Percentiles rank a stretch among this genome's conserved stretches.
phyloP scores from a whole-genome alignment of 2,329 filamentous ascomycete genomes.

The Beauveria sp. region DNA sequence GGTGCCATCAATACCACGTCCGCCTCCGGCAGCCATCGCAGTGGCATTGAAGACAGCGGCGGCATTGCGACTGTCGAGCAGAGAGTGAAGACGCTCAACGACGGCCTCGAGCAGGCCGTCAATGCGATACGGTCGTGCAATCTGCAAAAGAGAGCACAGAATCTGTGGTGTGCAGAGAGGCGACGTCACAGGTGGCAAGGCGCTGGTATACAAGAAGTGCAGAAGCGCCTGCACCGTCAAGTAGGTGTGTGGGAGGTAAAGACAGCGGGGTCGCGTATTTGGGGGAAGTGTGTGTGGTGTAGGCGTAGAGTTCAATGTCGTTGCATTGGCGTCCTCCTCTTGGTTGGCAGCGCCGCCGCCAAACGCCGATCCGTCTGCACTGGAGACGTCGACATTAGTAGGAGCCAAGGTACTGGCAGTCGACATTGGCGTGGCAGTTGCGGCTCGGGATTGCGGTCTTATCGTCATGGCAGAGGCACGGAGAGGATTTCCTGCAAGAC shows the following conservation, averaged over 20 bases:
- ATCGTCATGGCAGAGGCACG: slow-evolving; percentile 82
- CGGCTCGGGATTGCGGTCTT: slow-evolving; percentile 55
- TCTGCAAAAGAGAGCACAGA: slow-evolving; percentile 86
- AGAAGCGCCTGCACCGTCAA: slow-evolving; percentile 84
- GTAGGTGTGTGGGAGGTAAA: slow-evolving; percentile 89
- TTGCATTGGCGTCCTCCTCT: slow-evolving; percentile 34
- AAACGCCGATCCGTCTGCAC: slow-evolving; percentile 24
- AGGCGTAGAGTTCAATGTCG: slow-evolving; percentile 44
- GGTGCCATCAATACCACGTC: slow-evolving; percentile 66
- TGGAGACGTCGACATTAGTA: slow-evolving; percentile 37
- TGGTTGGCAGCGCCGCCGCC: slow-evolving; percentile 27
- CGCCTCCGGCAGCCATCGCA: slow-evolving; percentile 93
- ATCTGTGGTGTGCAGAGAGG: slow-evolving; percentile 88
- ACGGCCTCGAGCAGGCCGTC: slow-evolving; percentile 89
- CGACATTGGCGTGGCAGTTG: slow-evolving; percentile 40
- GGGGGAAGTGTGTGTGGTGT: slow-evolving; percentile 51
- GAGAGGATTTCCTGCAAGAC: slow-evolving; percentile 46
- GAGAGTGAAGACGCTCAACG: slow-evolving; percentile 79
- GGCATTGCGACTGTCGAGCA: slow-evolving; percentile 87
- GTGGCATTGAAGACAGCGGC: slow-evolving; percentile 97
- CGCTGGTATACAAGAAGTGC: slow-evolving; percentile 89
- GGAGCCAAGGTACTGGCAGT: slow-evolving; percentile 33
- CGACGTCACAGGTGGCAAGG: slow-evolving; percentile 67
- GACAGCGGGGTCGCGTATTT: slow-evolving; percentile 65
- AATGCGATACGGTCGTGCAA: slow-evolving; percentile 86